phyloP scores from a whole-genome alignment of 1,284 basidiomycete genomes.

The Melanopsichium pennsylvanicum region DNA sequence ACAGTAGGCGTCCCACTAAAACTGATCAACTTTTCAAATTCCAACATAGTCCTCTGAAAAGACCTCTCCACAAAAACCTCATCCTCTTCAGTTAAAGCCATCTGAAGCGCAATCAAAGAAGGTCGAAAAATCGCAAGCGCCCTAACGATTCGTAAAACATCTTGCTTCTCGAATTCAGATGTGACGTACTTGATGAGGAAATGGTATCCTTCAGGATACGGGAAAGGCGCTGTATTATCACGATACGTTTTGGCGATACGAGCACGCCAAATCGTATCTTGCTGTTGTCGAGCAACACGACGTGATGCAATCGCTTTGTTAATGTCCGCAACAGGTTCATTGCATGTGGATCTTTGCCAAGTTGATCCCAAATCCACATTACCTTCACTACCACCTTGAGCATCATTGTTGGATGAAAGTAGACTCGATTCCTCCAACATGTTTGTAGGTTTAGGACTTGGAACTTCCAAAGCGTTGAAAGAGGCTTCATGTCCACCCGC shows the following conservation, averaged over 20 bases:
- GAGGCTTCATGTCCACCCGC: constrained; percentile 17
- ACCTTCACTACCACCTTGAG: not conserved
- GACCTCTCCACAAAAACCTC: constrained; percentile 85
- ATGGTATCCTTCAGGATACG: constrained; percentile 65
- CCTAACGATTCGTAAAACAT: constrained; percentile 90
- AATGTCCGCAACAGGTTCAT: constrained; percentile 43
- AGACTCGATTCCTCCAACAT: constrained; percentile 24
- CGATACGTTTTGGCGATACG: constrained; percentile 60
- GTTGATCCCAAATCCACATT: constrained; percentile 39
- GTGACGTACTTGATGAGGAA: constrained; percentile 64
- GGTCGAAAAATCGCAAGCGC: constrained; percentile 93
- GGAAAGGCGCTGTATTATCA: constrained; percentile 57
- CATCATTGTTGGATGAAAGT: not conserved
- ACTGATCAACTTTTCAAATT: constrained; percentile 94
- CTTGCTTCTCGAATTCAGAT: constrained; percentile 89
- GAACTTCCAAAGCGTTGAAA: constrained; percentile 55
- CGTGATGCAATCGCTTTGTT: constrained; percentile 44
- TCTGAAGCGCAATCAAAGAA: constrained; percentile 89
- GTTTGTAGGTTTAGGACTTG: constrained; percentile 34
- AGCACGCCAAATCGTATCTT: constrained; percentile 56
- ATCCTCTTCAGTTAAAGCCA: constrained; percentile 60
- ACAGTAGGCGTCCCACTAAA: constrained; percentile 98
- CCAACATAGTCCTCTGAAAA: constrained; percentile 90
- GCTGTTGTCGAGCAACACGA: constrained; percentile 41
- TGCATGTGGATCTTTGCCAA: constrained; percentile 33